phyloP scores from a whole-genome alignment of 352 stramenopile species.

The Chrysophaeum taylorii region DNA sequence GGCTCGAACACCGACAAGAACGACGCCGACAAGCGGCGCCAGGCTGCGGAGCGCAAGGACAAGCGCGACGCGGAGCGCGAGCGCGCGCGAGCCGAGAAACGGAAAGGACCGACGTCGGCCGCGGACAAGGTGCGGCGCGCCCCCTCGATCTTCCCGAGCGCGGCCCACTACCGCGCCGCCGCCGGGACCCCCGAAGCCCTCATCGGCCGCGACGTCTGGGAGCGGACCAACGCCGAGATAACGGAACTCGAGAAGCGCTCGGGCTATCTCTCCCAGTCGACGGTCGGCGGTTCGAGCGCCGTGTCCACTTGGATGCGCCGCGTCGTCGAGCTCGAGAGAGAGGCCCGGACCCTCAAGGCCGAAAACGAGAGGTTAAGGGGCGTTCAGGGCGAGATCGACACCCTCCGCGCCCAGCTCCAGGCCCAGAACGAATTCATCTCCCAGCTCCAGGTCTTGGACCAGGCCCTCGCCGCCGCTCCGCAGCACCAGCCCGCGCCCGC shows the following conservation, averaged over 20 bases:
- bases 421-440: neutral
- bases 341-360: neutral
- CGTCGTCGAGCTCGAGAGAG: neutral
- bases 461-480: no score
- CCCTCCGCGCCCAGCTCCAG: neutral
- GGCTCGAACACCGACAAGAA: no score
- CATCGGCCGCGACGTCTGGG: no score
- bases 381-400: neutral
- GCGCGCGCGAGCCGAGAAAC: neutral
- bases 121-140: no score
- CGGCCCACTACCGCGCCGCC: neutral
- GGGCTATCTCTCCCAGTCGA: neutral
- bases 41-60: neutral
- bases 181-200: neutral
- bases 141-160: no score
- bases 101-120: no score
- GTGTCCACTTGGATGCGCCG: neutral
- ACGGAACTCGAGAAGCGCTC: no score
- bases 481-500: no score
- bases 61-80: neutral
- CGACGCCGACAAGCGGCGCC: neutral
- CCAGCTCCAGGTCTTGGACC: no score
- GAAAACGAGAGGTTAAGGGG: neutral
- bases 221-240: no score
- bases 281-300: neutral